Evolutionary conservation across 208 protist genomes (phyloP), one percentile per base, ranked within the genome.

Genomic region (Acanthamoeba lenticulata): DNA sequence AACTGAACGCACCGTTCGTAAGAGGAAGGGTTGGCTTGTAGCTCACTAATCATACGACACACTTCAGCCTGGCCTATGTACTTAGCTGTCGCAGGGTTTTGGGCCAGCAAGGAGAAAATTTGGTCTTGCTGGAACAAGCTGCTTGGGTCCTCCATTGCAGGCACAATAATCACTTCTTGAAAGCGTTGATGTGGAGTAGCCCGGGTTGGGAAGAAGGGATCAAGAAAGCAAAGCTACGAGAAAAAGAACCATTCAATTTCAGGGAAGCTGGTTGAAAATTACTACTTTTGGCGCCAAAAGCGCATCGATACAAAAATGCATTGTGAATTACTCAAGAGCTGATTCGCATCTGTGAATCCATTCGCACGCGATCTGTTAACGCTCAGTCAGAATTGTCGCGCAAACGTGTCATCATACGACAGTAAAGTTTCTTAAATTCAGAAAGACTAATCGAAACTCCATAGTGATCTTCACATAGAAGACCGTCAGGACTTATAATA

Each of bases 391-490:
- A n/a, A n/a, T n/a, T n/a, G n/a, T n/a, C n/a, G n/a, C n/a, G n/a
- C n/a, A n/a, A n/a, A n/a, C n/a, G n/a, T n/a, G n/a, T n/a, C n/a
- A n/a, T n/a, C n/a, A n/a, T n/a, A n/a, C n/a, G n/a, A n/a, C n/a
- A n/a, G n/a, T n/a, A n/a, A n/a, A n/a, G n/a, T n/a, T 32, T 17
- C 19, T 29, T 15, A 0, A 3, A 1, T 47, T 79, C 69, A 79
- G 69, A 79, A 79, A 79, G 69, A 79, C 69, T 79, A 79, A 79
- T 79, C 69, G 32, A 47, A 79, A 32, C 38, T 45, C 40, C 69
- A 79, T 9, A 34, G 69, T 27, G 2, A 4, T 45, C 27, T 19
- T 79, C 69, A 47, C 11, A 21, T 79, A 45, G 32, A 45, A 79
- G 69, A 36, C 29, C 5, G 60, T 67, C 60, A 67, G 60, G 60